These are phyloP conservation scores for Phaeosphaeriaceae sp. DNA, from an alignment of 2,329 filamentous ascomycete species.

Conservation along the genomic window DNA sequence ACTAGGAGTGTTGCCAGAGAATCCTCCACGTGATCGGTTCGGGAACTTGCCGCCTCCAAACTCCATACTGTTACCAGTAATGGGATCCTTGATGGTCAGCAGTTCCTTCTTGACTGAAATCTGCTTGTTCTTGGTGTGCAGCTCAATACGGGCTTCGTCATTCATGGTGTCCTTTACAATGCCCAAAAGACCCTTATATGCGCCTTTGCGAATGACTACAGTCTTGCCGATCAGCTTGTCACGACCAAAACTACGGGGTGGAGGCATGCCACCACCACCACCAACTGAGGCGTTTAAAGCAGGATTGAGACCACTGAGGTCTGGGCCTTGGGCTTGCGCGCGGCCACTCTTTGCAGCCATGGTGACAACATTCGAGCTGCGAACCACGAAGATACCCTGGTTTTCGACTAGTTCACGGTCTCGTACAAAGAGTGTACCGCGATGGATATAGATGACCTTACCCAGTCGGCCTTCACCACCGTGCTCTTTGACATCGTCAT, in stretches of 20 bases:
- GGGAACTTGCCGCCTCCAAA: constrained; percentile 56
- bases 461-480: constrained; percentile 85
- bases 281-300: constrained; percentile 66
- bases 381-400: constrained; percentile 85
- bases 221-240: constrained; percentile 90
- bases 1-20: constrained; percentile 41
- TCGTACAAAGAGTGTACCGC: constrained; percentile 89
- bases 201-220: constrained; percentile 83
- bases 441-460: constrained; percentile 90
- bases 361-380: constrained; percentile 84
- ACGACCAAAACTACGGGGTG: constrained; percentile 75
- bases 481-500: constrained; percentile 91
- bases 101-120: constrained; percentile 82
- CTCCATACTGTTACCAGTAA: constrained; percentile 80
- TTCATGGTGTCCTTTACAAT: constrained; percentile 96
- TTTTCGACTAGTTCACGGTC: constrained; percentile 86
- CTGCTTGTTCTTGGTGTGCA: constrained; percentile 93
- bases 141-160: constrained; percentile 82
- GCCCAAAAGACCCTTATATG: constrained; percentile 90
- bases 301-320: constrained; percentile 91
- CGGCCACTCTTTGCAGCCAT: constrained; percentile 94
- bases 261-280: constrained; percentile 63
- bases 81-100: constrained; percentile 80
- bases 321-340: constrained; percentile 72
- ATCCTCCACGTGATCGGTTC: constrained; percentile 47